phyloP scores from a whole-genome alignment of 768 basidiomycete species.

The Saitozyma sp. region DNA sequence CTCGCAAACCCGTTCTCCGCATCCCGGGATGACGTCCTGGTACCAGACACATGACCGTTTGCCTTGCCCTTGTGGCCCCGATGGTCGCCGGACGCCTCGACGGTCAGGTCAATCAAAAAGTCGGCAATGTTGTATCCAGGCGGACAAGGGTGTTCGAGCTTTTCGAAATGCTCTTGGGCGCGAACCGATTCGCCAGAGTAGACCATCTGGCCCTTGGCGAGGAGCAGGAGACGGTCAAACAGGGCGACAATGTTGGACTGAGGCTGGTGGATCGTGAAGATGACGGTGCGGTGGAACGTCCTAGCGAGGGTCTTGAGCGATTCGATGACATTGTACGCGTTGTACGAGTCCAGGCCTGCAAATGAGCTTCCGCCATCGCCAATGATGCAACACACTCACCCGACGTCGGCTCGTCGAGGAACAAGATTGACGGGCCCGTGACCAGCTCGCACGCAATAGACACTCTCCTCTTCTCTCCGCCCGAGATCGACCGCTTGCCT shows the following conservation, averaged over 20 bases:
- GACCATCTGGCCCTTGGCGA: constrained; percentile 78
- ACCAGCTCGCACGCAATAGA: constrained; percentile 98
- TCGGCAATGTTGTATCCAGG: constrained; percentile 96
- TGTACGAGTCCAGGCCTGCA: constrained; percentile 86
- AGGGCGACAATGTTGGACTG: constrained; percentile 95
- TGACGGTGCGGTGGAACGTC: constrained; percentile 87
- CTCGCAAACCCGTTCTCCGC: constrained; percentile 30
- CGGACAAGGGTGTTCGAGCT: constrained; percentile 80
- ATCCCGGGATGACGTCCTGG: constrained; percentile 8
- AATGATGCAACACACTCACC: constrained; percentile 58
- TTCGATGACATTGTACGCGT: constrained; percentile 92
- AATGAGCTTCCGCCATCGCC: constrained; percentile 12
- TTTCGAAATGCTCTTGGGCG: constrained; percentile 77
- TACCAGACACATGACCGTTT: constrained; percentile 5
- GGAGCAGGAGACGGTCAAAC: constrained; percentile 85
- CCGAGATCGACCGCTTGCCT: constrained; percentile 85
- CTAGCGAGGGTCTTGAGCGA: constrained; percentile 79
- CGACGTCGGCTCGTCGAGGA: constrained; percentile 96
- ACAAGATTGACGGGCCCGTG: constrained; percentile 91
- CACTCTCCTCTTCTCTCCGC: constrained; percentile 95
- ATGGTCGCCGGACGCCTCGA: constrained; percentile 56
- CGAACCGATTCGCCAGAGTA: constrained; percentile 76
- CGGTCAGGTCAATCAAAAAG: constrained; percentile 68
- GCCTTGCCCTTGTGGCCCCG: constrained; percentile 11
- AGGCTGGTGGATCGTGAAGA: constrained; percentile 98